Conservation (phyloP, 345 rosid genomes). For the Gossypium sturtianum region DNA sequence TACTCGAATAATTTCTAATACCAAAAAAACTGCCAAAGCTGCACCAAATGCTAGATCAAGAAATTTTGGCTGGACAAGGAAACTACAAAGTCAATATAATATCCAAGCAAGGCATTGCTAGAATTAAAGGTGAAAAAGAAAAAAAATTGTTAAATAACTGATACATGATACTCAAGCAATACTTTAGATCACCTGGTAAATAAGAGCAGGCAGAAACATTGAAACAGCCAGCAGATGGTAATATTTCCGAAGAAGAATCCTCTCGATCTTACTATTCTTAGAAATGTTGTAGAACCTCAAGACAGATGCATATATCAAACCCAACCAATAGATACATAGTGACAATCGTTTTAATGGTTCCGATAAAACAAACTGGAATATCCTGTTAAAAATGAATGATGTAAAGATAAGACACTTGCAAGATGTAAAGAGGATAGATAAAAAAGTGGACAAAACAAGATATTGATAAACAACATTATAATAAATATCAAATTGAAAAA, state of each 20-base stretch:
- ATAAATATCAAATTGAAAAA: neutral
- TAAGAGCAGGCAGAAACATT: conserved; percentile 91
- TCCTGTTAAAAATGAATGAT: conserved; percentile 41
- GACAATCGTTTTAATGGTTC: conserved; percentile 77
- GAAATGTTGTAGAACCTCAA: conserved; percentile 73
- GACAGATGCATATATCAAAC: conserved; percentile 63
- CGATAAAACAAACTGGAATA: conserved; percentile 58
- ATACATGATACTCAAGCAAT: conserved; percentile 1
- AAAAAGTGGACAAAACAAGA: neutral
- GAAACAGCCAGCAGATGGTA: conserved; percentile 94
- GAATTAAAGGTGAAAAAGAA: neutral
- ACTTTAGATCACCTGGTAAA: conserved; percentile 68
- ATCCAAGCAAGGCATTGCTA: conserved; percentile 3
- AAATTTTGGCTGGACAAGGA: conserved; percentile 70
- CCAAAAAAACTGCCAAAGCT: conserved; percentile 76
- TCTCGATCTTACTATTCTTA: conserved; percentile 76
- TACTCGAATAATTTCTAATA: conserved; percentile 84
- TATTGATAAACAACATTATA: neutral
- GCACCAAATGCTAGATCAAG: conserved; percentile 96
- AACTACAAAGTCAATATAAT: conserved; percentile 10
- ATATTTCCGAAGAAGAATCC: conserved; percentile 95
- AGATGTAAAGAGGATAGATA: neutral
- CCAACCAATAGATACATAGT: conserved; percentile 72
- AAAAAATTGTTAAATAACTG: neutral
- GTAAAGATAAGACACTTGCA: conserved; percentile 16